Evolutionary conservation across 2,329 filamentous ascomycete genomes (phyloP), one percentile per base, ranked within the genome.

Genomic region (Nigrospora sphaerica): DNA sequence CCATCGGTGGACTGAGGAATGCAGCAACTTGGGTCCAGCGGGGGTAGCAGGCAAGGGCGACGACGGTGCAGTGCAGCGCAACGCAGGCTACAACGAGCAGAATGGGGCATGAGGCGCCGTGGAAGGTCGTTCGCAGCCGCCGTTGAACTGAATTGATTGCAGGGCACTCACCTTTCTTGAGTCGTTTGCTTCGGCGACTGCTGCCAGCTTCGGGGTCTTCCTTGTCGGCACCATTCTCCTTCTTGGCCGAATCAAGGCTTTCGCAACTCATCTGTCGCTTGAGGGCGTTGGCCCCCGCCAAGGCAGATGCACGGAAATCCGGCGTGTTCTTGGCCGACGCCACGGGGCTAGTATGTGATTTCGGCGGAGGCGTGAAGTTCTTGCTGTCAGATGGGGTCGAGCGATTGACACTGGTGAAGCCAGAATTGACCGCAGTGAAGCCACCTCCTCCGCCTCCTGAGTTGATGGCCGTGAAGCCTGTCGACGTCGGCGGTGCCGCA

Each of bases 181-280:
- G 74, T 38, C 93, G 83, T 70, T 98, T 98, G 66, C 91, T 96
- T 48, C 92, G 83, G 51, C 93, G 81, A 53, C 86, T 37, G n/a
- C 79, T 37, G n/a, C 79, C 79, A 54, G 71, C 73, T 42, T 89
- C 85, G 1, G 65, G 66, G 45, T 89, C 84, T 11, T 80, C 78
- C 32, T 70, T 74, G 38, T 75, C 72, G 12, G 60, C 61, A 4
- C 69, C 68, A 11, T 59, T 62, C 17, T 80, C 77, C 49, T 73
- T 75, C 51, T 65, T 73, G 2, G 66, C 56, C 0, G 67, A 69
- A 51, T 78, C 75, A 6, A 72, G 58, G 48, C 73, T 77, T 32
- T 79, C 77, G 46, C 67, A 75, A 56, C 84, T 88, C 45, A 88
- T 72, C 48, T 89, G 86, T 47, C 92, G 81, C 70, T 96, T 96